Evolutionary conservation across 495 filamentous ascomycete genomes (phyloP).

Genomic region (Penicillium dipodomyicola): DNA sequence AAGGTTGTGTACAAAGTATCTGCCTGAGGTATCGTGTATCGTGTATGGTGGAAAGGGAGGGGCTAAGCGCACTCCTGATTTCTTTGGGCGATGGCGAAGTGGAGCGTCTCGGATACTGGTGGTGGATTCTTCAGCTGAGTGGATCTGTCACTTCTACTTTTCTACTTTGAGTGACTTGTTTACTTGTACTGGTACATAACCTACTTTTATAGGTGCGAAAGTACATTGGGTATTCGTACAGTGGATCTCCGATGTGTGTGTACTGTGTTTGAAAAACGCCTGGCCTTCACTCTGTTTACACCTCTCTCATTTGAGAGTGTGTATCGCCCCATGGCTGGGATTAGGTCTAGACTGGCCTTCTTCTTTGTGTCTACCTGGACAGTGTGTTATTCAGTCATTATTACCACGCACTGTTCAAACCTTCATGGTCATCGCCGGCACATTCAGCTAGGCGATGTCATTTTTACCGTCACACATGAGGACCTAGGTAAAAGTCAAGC

Average conservation of each 20-base stretch:
- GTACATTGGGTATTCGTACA: neutral
- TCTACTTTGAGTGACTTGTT: neutral
- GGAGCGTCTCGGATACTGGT: slow-evolving; percentile 10
- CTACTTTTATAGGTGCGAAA: neutral
- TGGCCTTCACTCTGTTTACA: neutral
- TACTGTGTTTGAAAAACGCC: neutral
- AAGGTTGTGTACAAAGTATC: neutral
- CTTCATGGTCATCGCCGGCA: neutral
- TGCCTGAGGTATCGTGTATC: slow-evolving; percentile 1
- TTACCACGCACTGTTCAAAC: neutral
- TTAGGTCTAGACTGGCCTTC: neutral
- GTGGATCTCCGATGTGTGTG: neutral
- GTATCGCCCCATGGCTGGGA: neutral
- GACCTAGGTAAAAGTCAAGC: neutral
- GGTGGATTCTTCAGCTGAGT: slow-evolving; percentile 14
- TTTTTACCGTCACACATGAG: neutral
- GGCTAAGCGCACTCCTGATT: slow-evolving; percentile 8
- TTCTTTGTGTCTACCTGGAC: neutral
- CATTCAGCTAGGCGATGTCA: neutral
- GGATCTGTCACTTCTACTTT: slow-evolving; percentile 6
- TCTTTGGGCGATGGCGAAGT: slow-evolving; percentile 4
- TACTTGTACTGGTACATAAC: slow-evolving; percentile 4
- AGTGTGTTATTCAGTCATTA: slow-evolving; percentile 31
- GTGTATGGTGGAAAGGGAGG: slow-evolving; percentile 6
- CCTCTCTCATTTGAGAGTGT: neutral